These are phyloP conservation scores for Jatropha curcas DNA, from an alignment of 345 rosid species.

Conservation along the genomic window DNA sequence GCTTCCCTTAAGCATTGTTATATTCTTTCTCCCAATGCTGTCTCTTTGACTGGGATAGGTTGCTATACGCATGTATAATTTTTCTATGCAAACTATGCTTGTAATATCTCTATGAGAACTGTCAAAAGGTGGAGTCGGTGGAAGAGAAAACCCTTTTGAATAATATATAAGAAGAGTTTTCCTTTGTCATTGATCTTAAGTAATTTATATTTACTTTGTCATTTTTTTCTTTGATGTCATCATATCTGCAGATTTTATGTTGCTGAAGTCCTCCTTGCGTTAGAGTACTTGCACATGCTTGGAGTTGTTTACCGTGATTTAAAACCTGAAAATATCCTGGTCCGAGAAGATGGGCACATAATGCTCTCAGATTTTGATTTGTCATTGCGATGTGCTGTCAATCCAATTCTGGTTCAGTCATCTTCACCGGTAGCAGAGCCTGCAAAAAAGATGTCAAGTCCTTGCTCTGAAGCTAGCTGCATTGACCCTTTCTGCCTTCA, in stretches of 20 bases:
- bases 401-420: conserved; percentile 48
- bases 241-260: conserved; percentile 58
- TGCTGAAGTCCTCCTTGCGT: conserved; percentile 75
- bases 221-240: conserved; percentile 13
- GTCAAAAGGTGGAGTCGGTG: not conserved
- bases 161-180: not conserved
- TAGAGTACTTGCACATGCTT: conserved; percentile 84
- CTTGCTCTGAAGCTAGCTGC: conserved; percentile 71
- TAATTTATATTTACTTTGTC: not conserved
- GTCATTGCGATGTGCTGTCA: conserved; percentile 61
- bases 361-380: conserved; percentile 86
- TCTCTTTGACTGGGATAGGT: not conserved
- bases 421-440: conserved; percentile 45
- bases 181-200: not conserved
- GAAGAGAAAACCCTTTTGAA: not conserved
- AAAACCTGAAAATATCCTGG: conserved; percentile 77
- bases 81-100: not conserved
- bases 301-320: conserved; percentile 81
- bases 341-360: conserved; percentile 83
- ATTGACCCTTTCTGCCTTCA: conserved; percentile 78
- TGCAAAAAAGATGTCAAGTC: conserved; percentile 53
- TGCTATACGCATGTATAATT: not conserved
- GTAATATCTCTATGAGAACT: not conserved
- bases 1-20: not conserved
- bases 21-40: not conserved